Evolutionary conservation across 306 rosid species (phyloP).

Genomic region (Pyrus pyrifolia): DNA sequence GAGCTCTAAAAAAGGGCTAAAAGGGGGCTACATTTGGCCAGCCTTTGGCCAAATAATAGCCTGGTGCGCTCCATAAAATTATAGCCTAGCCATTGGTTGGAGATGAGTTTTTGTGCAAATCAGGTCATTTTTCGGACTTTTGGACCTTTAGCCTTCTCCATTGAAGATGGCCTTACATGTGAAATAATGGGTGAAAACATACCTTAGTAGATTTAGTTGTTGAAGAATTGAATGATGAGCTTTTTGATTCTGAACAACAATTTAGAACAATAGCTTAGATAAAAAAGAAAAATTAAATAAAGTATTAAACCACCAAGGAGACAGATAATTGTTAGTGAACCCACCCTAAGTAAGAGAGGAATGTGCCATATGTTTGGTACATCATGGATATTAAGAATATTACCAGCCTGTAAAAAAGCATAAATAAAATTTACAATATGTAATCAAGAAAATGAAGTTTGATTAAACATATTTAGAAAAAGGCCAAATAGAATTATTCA

Average conservation of each 20-base stretch:
- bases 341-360: constrained; percentile 90
- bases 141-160: too few species aligned
- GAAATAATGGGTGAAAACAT: constrained; percentile 12
- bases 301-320: constrained; percentile 16
- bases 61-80: too few species aligned
- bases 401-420: constrained; percentile 49
- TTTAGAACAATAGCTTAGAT: constrained; percentile 18
- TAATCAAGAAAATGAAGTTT: constrained; percentile 13
- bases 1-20: too few species aligned
- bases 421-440: constrained; percentile 18
- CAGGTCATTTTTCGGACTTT: too few species aligned
- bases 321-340: constrained; percentile 23
- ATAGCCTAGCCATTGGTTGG: too few species aligned
- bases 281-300: constrained; percentile 2
- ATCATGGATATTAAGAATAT: constrained; percentile 89
- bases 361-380: constrained; percentile 99
- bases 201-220: constrained; percentile 75
- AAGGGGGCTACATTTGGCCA: too few species aligned
- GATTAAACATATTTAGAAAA: constrained; percentile 13
- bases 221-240: constrained; percentile 79
- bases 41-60: too few species aligned
- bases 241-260: constrained; percentile 67
- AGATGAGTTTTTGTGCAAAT: too few species aligned
- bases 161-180: not conserved
- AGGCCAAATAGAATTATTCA: not conserved